These are phyloP conservation scores for Phytophthora sp. DNA, from an alignment of 352 stramenopile species.

Conservation along the genomic window DNA sequence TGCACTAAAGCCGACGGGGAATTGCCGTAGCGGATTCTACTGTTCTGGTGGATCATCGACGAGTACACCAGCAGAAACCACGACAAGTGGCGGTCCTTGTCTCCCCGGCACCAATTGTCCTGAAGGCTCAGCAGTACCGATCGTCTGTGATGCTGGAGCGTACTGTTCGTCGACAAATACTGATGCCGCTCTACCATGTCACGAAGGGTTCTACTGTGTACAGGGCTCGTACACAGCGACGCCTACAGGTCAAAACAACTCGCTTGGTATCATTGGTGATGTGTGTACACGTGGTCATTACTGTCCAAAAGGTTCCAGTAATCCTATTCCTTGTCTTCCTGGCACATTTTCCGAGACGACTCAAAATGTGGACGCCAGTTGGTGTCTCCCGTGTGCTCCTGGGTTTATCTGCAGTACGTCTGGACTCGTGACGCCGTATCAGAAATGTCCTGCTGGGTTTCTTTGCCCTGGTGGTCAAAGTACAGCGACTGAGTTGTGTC, in stretches of 20 bases:
- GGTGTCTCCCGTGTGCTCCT: conserved; percentile 74
- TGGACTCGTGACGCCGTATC: conserved; percentile 50
- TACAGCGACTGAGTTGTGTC: conserved; percentile 60
- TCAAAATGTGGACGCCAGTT: conserved; percentile 54
- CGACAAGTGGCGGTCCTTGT: conserved; percentile 69
- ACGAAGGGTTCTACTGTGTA: conserved; percentile 88
- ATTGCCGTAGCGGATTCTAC: conserved; percentile 86
- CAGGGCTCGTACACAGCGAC: conserved; percentile 83
- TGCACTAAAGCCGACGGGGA: conserved; percentile 49
- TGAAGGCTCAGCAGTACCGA: conserved; percentile 81
- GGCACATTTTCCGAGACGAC: conserved; percentile 75
- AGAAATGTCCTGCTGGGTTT: conserved; percentile 61
- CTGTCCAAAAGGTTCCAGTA: conserved; percentile 78
- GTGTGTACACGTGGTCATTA: conserved; percentile 79
- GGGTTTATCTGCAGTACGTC: conserved; percentile 69
- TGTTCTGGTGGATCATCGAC: conserved; percentile 70
- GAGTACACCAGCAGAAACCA: conserved; percentile 49
- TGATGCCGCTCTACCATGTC: conserved; percentile 69
- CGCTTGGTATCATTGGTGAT: conserved; percentile 74
- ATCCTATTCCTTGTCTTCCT: conserved; percentile 78
- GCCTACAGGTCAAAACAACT: conserved; percentile 75
- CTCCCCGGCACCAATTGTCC: conserved; percentile 88
- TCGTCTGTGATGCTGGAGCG: conserved; percentile 76
- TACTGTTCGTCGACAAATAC: conserved; percentile 86
- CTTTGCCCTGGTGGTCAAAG: conserved; percentile 69